Evolutionary conservation across 176 grass and related monocot species (phyloP).

Genomic region (Neostapfia colusana): DNA sequence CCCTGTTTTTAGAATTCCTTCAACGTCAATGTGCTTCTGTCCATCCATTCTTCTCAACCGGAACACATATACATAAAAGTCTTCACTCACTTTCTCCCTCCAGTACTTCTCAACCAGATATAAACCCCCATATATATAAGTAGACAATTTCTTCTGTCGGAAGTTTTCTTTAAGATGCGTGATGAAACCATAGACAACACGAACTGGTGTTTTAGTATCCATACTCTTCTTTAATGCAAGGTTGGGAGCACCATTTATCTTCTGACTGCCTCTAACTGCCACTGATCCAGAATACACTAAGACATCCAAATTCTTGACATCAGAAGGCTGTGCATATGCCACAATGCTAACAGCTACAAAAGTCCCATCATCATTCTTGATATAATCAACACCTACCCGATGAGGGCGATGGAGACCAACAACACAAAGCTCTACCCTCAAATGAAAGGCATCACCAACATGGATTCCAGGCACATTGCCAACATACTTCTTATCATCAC

Average conservation of each 20-base stretch:
- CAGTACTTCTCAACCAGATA: slow-evolving; percentile 80
- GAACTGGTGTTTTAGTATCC: slow-evolving; percentile 74
- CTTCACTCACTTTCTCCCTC: slow-evolving; percentile 51
- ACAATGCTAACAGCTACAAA: slow-evolving; percentile 65
- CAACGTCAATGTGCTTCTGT: slow-evolving; percentile 63
- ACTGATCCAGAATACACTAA: slow-evolving; percentile 64
- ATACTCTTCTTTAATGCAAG: slow-evolving; percentile 75
- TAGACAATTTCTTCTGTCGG: slow-evolving; percentile 45
- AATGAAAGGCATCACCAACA: slow-evolving; percentile 74
- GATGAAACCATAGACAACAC: slow-evolving; percentile 65
- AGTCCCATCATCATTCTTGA: slow-evolving; percentile 52
- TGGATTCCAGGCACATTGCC: slow-evolving; percentile 71
- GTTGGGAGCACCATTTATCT: slow-evolving; percentile 57
- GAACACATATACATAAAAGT: slow-evolving; percentile 58
- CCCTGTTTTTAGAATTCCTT: slow-evolving; percentile 51
- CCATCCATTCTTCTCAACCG: slow-evolving; percentile 62
- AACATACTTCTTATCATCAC: slow-evolving; percentile 56
- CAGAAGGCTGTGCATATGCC: slow-evolving; percentile 40
- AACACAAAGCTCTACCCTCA: slow-evolving; percentile 71
- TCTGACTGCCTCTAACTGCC: slow-evolving; percentile 38
- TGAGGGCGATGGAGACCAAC: slow-evolving; percentile 72
- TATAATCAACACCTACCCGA: slow-evolving; percentile 53
- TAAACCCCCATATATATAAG: slow-evolving; percentile 76
- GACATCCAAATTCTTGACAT: slow-evolving; percentile 59
- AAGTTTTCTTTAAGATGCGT: slow-evolving; percentile 23